Base-by-base conservation (phyloP, 78 protist genomes). In the Bodo saltans region DNA sequence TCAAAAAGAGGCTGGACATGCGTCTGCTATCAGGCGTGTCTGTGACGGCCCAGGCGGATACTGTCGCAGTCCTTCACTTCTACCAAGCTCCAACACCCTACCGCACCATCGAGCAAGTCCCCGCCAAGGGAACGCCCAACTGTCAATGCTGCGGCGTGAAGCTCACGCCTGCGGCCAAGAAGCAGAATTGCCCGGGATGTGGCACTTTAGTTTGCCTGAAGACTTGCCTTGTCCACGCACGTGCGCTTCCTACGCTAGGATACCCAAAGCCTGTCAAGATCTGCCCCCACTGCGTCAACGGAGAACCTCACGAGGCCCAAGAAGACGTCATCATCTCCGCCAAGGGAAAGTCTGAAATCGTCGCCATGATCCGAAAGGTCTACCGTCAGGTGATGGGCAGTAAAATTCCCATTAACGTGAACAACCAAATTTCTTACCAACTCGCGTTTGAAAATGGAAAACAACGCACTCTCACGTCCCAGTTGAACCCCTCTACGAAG, bases 1-100 rank as follows among this genome's bases (percentile, higher is more conserved):
- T 32, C 32, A 4, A 76, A 67, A 76, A 76, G 81, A 76, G 42
- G 81, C 69, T 76, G 12, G 42, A 68, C 27, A 3, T 76, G 40
- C 81, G 35, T 28, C 42, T 4, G 69, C 11, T 76, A 3, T 12
- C 21, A 3, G 39, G n/a, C 34, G 42, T 76, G 32, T 2, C 37
- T 1, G 8, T 76, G 81, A 39, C 39, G 11, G 69, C 34, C 42
- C 81, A 76, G 4, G 81, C 81, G 12, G 81, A 76, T 38, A 39
- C 21, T 3, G 35, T 29, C 69, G 26, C 42, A 23, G 35, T 29
- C 21, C 1, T 76, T 25, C 81, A 76, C 35, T 37, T 76, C 25
- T 76, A 76, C 60, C 42, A 76, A 28, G 17, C 29, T 12, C 81
- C 53, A 34, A 67, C 8, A 26, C 81, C 12, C 41, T 38, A 76